phyloP scores from a whole-genome alignment of 805 yeast species.

The Kuraishia borneana region DNA sequence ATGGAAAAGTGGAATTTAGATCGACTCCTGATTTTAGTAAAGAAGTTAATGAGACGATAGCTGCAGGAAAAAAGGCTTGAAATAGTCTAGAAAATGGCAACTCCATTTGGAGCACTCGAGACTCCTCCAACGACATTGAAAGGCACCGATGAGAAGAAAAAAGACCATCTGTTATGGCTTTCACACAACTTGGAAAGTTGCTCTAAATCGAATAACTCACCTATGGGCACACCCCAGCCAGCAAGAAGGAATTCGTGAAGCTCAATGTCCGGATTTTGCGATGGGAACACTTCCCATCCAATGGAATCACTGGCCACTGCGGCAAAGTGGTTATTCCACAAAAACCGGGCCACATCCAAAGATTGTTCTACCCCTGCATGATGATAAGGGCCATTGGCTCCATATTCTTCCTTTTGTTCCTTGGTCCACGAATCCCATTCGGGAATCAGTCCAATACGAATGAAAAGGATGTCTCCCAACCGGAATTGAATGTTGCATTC shows the following conservation, averaged over 20 bases:
- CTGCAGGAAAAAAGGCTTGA: background rate
- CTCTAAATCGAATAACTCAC: slow-evolving; percentile 21
- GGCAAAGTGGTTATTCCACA: slow-evolving; percentile 7
- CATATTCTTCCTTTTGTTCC: slow-evolving; percentile 3
- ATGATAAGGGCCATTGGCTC: slow-evolving; percentile 7
- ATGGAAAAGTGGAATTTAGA: slow-evolving; percentile 29
- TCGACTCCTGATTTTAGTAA: slow-evolving; percentile 31
- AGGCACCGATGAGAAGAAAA: slow-evolving; percentile 20
- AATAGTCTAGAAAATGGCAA: slow-evolving; percentile 17
- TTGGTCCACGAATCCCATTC: slow-evolving; percentile 10
- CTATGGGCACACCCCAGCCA: slow-evolving; percentile 23
- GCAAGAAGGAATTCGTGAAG: slow-evolving; percentile 10
- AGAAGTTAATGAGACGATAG: slow-evolving; percentile 18
- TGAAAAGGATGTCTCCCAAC: slow-evolving; percentile 18
- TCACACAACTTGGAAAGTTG: slow-evolving; percentile 15
- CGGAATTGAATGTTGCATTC: slow-evolving; percentile 12
- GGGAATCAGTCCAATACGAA: slow-evolving; percentile 17
- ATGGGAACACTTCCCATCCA: slow-evolving; percentile 8
- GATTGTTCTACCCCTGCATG: slow-evolving; percentile 8
- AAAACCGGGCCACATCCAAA: slow-evolving; percentile 5
- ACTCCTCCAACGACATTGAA: slow-evolving; percentile 22
- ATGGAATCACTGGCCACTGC: slow-evolving; percentile 9
- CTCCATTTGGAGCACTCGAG: slow-evolving; percentile 30
- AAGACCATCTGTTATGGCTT: slow-evolving; percentile 13
- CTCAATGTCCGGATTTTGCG: slow-evolving; percentile 1